Evolutionary conservation across 805 yeast species (phyloP).

Genomic region (Diddensiella santjacobensis): DNA sequence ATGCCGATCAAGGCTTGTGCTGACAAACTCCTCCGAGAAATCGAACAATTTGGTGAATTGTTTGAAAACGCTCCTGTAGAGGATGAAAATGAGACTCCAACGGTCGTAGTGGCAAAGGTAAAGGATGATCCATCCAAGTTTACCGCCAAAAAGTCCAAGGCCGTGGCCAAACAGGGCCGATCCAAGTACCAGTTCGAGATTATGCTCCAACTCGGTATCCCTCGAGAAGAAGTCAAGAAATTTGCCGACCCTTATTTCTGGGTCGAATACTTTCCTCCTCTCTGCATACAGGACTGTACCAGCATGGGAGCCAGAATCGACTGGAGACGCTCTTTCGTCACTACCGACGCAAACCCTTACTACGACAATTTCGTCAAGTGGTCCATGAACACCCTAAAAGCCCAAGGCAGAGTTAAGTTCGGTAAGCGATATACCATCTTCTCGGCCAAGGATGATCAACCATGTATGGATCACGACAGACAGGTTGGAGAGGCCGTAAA

Average conservation of each 20-base stretch:
- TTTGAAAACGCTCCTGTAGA: conserved; percentile 63
- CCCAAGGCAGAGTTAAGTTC: conserved; percentile 85
- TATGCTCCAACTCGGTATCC: conserved; percentile 90
- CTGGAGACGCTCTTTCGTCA: conserved; percentile 95
- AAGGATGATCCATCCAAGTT: conserved; percentile 85
- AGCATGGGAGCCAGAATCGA: conserved; percentile 89
- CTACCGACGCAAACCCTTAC: conserved; percentile 93
- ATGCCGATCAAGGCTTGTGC: conserved; percentile 96
- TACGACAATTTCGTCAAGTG: conserved; percentile 93
- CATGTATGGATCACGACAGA: conserved; percentile 99
- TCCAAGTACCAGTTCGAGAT: conserved; percentile 94
- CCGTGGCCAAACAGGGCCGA: conserved; percentile 88
- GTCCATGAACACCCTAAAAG: conserved; percentile 90
- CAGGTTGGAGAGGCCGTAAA: conserved; percentile 93
- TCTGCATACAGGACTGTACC: conserved; percentile 75
- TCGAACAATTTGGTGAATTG: conserved; percentile 83
- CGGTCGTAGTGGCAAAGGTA: conserved; percentile 30
- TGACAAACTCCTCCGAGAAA: conserved; percentile 88
- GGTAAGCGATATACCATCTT: conserved; percentile 98
- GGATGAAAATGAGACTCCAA: conserved; percentile 37
- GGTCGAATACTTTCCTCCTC: conserved; percentile 88
- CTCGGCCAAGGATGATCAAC: conserved; percentile 97
- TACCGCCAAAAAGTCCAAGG: conserved; percentile 89
- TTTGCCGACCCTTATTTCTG: conserved; percentile 92
- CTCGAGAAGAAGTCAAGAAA: conserved; percentile 74